Percentiles rank a stretch among this genome's conserved stretches.
Evolutionary conservation across 73 alveolate species (phyloP).

Genomic region (Diophrys sp.): DNA sequence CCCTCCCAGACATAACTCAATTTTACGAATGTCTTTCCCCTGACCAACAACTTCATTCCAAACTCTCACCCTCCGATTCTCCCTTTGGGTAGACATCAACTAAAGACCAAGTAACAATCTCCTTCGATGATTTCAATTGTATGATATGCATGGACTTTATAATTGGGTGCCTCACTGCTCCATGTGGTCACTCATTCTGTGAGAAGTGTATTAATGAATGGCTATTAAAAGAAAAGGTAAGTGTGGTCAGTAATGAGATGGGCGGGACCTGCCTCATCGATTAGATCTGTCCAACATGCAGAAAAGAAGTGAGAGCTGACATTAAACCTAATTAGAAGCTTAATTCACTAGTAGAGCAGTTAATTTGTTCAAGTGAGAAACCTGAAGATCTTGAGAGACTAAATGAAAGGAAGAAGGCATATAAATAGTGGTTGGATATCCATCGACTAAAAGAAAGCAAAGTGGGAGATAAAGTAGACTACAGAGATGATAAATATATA

Average conservation of each 20-base stretch:
- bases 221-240: slow-evolving; percentile 46
- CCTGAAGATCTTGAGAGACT: background rate
- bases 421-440: slow-evolving; percentile 24
- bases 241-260: background rate
- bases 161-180: slow-evolving; percentile 29
- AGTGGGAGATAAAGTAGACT: slow-evolving; percentile 58
- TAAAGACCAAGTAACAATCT: too few species aligned
- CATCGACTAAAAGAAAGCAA: slow-evolving; percentile 12
- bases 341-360: slow-evolving; percentile 17
- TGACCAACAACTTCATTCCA: too few species aligned
- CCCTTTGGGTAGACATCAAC: too few species aligned
- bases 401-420: slow-evolving; percentile 17
- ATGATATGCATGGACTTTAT: slow-evolving; percentile 45
- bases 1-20: too few species aligned
- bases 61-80: too few species aligned
- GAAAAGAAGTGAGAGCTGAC: slow-evolving; percentile 43
- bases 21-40: too few species aligned
- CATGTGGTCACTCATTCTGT: slow-evolving; percentile 80
- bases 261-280: slow-evolving; percentile 4
- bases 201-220: slow-evolving; percentile 61
- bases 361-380: background rate
- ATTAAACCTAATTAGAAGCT: slow-evolving; percentile 15
- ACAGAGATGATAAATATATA: slow-evolving; percentile 61
- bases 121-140: slow-evolving; percentile 38
- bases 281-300: slow-evolving; percentile 70